Evolutionary conservation across 805 yeast species (phyloP).

Genomic region (Zygosaccharomyces gambellarensis): DNA sequence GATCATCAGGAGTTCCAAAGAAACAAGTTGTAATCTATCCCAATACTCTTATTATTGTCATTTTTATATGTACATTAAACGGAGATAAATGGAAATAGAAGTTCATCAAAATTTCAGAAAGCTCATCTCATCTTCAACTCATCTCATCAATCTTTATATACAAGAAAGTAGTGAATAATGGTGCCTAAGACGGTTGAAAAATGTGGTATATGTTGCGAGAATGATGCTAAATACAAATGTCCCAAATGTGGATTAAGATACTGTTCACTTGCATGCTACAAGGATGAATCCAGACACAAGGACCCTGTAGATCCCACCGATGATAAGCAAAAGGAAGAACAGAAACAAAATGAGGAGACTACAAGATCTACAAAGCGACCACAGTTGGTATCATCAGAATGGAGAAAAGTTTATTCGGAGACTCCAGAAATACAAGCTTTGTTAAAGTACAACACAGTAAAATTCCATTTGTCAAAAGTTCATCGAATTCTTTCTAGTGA

Average conservation of each 20-base stretch:
- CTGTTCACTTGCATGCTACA: constrained; percentile 60
- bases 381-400: constrained; percentile 13
- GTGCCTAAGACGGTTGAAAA: constrained; percentile 3
- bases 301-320: constrained; percentile 5
- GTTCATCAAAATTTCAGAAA: not conserved
- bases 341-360: constrained; percentile 1
- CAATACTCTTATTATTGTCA: not conserved
- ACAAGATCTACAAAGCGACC: constrained; percentile 1
- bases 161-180: not conserved
- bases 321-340: not conserved
- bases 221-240: constrained; percentile 42
- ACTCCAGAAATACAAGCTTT: constrained; percentile 42
- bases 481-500: constrained; percentile 40
- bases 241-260: constrained; percentile 44
- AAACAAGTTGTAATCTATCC: not conserved
- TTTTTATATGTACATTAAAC: not conserved
- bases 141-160: not conserved
- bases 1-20: not conserved
- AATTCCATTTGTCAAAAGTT: constrained; percentile 50
- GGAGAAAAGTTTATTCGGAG: constrained; percentile 34
- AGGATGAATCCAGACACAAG: constrained; percentile 32
- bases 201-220: constrained; percentile 35
- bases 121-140: not conserved
- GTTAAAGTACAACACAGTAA: constrained; percentile 44
- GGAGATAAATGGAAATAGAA: not conserved